These are phyloP conservation scores for Pleurotus sapidus DNA, from an alignment of 768 basidiomycete genomes.

Conservation along the genomic window DNA sequence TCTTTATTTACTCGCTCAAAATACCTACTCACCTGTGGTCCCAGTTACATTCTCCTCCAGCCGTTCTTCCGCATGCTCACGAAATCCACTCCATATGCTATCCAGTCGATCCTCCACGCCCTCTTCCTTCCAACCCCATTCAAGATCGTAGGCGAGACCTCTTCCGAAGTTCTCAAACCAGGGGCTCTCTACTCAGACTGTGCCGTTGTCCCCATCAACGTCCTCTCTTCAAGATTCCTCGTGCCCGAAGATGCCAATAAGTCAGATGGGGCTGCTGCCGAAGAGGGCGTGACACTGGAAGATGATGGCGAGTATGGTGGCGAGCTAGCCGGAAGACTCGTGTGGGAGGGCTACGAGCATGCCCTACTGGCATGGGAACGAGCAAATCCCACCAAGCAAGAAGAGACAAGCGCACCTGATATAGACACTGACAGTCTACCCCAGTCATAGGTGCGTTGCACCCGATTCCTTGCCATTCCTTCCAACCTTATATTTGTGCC, in stretches of 20 bases:
- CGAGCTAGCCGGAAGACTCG: slow-evolving; percentile 58
- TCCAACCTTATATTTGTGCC: too few species aligned
- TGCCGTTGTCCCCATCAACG: slow-evolving; percentile 50
- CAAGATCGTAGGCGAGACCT: slow-evolving; percentile 36
- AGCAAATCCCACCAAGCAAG: slow-evolving; percentile 24
- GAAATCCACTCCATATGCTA: slow-evolving; percentile 59
- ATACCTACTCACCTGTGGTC: not conserved
- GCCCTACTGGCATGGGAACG: slow-evolving; percentile 68
- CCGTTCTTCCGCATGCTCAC: slow-evolving; percentile 67
- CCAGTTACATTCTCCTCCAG: slow-evolving; percentile 59
- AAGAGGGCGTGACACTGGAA: slow-evolving; percentile 30
- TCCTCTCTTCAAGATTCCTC: slow-evolving; percentile 23
- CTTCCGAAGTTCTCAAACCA: slow-evolving; percentile 62
- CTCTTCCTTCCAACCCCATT: slow-evolving; percentile 82
- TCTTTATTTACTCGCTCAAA: slow-evolving; percentile 28
- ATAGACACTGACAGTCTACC: slow-evolving; percentile 6
- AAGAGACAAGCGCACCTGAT: slow-evolving; percentile 8
- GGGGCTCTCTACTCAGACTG: slow-evolving; percentile 80
- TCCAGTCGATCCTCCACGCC: slow-evolving; percentile 80
- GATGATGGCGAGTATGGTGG: slow-evolving; percentile 76
- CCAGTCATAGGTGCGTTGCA: not conserved
- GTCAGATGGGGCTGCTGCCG: slow-evolving; percentile 18
- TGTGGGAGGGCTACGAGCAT: slow-evolving; percentile 77
- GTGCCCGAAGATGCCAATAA: slow-evolving; percentile 17
- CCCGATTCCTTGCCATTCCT: not conserved